Evolutionary conservation across 2,329 filamentous ascomycete species (phyloP), one percentile per base, ranked within the genome.

Genomic region (Paraphaeosphaeria minitans): DNA sequence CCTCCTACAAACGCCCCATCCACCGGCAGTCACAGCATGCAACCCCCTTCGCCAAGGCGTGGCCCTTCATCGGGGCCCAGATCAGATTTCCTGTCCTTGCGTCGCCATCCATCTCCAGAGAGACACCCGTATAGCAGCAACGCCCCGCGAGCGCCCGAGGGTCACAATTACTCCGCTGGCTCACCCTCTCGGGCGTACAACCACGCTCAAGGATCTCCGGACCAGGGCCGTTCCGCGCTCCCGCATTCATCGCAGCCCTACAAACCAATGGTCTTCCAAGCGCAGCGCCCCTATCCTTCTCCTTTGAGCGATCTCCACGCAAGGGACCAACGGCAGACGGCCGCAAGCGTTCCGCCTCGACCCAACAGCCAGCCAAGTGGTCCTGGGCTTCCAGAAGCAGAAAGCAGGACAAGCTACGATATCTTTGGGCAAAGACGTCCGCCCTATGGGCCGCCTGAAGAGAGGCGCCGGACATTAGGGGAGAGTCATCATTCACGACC

Each of bases 31-130:
- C 74, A 77, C 65, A 73, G 75, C 52, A 82, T 81, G 78, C 80
- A 80, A 59, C 80, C 81, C 46, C 79, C 80, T 42, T 83, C 81
- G 22, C 81, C 77, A 31, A 70, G 76, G 56, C 75, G 75, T 50
- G 68, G 60, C 31, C 63, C 73, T 53, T 63, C 70, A 48, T 65
- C 72, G 52, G 72, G 63, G 21, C 55, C 70, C 5, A 69, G 73
- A 57, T 59, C 73, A 56, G 76, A 78, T 10, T 77, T 75, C 56
- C 69, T 65, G 37, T 63, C 71, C 12, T 78, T 73, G 53, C 72
- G 75, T 39, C 72, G 75, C 21, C 73, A 76, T 41, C 63, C 72
- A 27, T 77, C 77, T 16, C 76, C 77, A 10, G 77, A 79, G 12
- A 71, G 75, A 57, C 69, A 71, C 59, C 63, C 70, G 51, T 70